phyloP scores from a whole-genome alignment of 257 asterid species.

The Forsythia suspensa region DNA sequence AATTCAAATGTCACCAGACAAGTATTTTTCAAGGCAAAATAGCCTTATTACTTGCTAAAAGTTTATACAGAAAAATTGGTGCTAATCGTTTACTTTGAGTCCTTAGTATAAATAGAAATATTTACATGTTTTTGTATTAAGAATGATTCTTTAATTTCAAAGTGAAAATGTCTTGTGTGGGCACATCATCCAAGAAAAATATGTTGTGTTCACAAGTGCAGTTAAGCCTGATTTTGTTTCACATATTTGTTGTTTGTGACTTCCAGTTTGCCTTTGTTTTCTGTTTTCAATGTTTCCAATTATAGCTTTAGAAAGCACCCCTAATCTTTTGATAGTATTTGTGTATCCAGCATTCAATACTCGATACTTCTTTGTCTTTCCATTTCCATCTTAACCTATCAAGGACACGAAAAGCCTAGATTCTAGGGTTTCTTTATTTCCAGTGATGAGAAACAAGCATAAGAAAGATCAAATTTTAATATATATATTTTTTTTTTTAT shows the following conservation, averaged over 20 bases:
- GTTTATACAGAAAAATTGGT: neutral
- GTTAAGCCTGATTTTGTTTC: conserved; percentile 32
- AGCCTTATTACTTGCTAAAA: too few relatives aligned
- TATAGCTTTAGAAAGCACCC: conserved; percentile 30
- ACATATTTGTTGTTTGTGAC: conserved; percentile 36
- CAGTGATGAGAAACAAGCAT: neutral
- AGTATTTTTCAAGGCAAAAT: too few relatives aligned
- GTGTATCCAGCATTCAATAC: conserved; percentile 15
- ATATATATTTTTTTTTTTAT: too few relatives aligned
- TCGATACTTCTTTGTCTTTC: conserved; percentile 33
- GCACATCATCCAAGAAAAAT: neutral
- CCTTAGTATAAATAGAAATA: too few relatives aligned
- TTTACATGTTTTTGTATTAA: neutral
- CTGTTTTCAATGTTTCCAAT: conserved; percentile 39
- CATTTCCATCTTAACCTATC: conserved; percentile 16
- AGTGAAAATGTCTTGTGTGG: neutral
- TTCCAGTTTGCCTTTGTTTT: conserved; percentile 36
- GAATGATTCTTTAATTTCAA: neutral
- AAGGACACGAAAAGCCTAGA: neutral
- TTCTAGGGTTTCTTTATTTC: conserved; percentile 12
- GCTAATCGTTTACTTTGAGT: neutral
- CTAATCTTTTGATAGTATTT: conserved; percentile 21
- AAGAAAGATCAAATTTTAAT: too few relatives aligned
- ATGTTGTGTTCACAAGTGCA: neutral
- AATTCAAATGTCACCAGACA: too few relatives aligned